Conservation (phyloP, 768 basidiomycete species). For the Gloeostereum incarnatum region DNA sequence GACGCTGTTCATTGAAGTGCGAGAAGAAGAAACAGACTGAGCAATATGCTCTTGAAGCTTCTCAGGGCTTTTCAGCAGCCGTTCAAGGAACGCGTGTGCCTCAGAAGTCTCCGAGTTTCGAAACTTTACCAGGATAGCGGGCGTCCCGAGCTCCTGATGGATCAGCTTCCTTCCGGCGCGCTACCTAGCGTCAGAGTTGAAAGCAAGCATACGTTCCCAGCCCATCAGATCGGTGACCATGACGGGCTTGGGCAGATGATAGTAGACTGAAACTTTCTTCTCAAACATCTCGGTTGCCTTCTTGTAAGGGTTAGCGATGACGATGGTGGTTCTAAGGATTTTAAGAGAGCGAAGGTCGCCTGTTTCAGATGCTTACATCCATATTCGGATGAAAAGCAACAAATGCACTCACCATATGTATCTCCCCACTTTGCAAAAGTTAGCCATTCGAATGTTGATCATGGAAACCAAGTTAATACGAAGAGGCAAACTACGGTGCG, state of each 20-base stretch:
- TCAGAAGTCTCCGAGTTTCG: conserved; percentile 20
- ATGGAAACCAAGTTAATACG: no score
- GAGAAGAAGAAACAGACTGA: conserved; percentile 14
- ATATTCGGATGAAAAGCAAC: not conserved
- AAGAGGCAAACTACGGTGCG: no score
- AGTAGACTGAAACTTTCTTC: conserved; percentile 25
- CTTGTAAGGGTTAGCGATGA: conserved; percentile 18
- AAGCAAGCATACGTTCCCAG: conserved; percentile 23
- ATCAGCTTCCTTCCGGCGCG: conserved; percentile 26
- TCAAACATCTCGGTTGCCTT: conserved; percentile 25
- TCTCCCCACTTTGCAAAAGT: not conserved
- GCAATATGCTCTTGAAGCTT: conserved; percentile 22
- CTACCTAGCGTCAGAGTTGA: conserved; percentile 27
- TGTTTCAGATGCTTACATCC: conserved; percentile 2
- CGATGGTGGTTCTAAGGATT: conserved; percentile 22
- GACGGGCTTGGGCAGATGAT: conserved; percentile 26
- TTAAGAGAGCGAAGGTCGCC: conserved; percentile 21
- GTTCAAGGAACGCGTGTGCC: conserved; percentile 25
- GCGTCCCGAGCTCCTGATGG: conserved; percentile 25
- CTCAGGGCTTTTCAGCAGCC: conserved; percentile 18
- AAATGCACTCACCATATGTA: not conserved
- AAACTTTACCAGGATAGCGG: conserved; percentile 18
- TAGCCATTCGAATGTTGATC: not conserved
- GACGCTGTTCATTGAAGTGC: not conserved
- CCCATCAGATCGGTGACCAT: conserved; percentile 29